These are phyloP conservation scores for Globisporangium orthogonon DNA, from an alignment of 352 stramenopile species.

Conservation along the genomic window DNA sequence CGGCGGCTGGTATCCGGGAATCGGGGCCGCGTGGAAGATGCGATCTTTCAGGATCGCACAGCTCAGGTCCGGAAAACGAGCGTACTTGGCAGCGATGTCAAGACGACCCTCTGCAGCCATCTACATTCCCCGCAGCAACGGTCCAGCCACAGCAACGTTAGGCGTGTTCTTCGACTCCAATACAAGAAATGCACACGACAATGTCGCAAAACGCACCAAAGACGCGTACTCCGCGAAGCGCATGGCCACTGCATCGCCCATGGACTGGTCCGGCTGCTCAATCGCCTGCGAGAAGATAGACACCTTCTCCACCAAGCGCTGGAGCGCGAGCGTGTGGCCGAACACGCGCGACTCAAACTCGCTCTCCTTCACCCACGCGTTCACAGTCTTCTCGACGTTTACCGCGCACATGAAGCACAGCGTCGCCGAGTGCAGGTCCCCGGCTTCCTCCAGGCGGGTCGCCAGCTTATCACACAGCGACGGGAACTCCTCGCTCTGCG, in stretches of 20 bases:
- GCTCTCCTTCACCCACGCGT: slow-evolving; percentile 88
- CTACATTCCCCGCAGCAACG: slow-evolving; percentile 19
- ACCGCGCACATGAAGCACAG: slow-evolving; percentile 98
- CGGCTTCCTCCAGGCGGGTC: slow-evolving; percentile 85
- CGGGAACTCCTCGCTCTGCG: slow-evolving; percentile 95
- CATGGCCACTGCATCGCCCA: slow-evolving; percentile 83
- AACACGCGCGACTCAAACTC: slow-evolving; percentile 66
- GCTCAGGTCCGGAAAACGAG: slow-evolving; percentile 68
- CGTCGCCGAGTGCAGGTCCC: slow-evolving; percentile 89
- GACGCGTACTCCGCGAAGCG: slow-evolving; percentile 92
- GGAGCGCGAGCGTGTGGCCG: slow-evolving; percentile 79
- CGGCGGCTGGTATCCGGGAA: slow-evolving; percentile 72
- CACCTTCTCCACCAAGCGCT: slow-evolving; percentile 96
- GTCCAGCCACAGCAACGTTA: neutral
- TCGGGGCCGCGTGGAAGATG: slow-evolving; percentile 78
- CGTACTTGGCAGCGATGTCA: slow-evolving; percentile 91
- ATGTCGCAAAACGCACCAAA: slow-evolving; percentile 28
- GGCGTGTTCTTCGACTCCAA: neutral
- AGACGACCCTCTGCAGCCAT: slow-evolving; percentile 92
- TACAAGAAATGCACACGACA: neutral
- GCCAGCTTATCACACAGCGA: slow-evolving; percentile 93
- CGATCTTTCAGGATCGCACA: slow-evolving; percentile 82
- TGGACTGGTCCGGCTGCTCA: slow-evolving; percentile 74
- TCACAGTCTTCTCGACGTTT: slow-evolving; percentile 84
- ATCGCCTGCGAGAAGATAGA: slow-evolving; percentile 91